phyloP scores from a whole-genome alignment of 2,329 filamentous ascomycete genomes.

The Scytalidium sp. region DNA sequence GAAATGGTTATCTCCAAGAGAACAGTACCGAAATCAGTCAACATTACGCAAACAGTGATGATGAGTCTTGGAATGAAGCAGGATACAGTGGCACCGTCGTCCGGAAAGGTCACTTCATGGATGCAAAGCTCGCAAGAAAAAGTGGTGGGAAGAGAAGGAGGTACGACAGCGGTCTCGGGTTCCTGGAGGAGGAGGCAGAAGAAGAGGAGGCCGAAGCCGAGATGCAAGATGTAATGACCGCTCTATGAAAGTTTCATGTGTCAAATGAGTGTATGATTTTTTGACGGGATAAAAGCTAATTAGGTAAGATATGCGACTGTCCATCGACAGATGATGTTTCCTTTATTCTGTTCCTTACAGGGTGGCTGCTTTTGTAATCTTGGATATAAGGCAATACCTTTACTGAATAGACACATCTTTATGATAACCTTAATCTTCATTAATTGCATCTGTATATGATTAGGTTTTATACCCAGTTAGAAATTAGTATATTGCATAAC shows the following conservation, averaged over 20 bases:
- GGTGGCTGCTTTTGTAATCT: no score
- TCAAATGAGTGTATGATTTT: background rate
- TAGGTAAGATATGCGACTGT: background rate
- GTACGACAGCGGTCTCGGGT: constrained; percentile 53
- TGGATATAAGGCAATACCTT: no score
- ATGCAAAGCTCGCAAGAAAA: constrained; percentile 10
- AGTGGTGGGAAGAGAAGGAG: constrained; percentile 41
- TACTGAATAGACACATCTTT: no score
- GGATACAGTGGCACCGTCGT: constrained; percentile 5
- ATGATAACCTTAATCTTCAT: no score
- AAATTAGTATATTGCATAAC: no score
- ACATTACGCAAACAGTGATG: background rate
- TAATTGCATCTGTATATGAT: no score
- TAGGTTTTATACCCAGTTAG: no score
- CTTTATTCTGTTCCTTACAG: no score
- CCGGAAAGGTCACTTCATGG: constrained; percentile 17
- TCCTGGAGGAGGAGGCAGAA: constrained; percentile 52
- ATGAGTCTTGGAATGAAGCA: background rate
- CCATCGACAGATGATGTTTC: background rate
- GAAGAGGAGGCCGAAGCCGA: constrained; percentile 4
- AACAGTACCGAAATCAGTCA: background rate
- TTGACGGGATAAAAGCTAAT: background rate
- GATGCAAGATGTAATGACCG: background rate
- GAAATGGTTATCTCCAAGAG: constrained; percentile 38
- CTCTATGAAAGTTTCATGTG: background rate